These are phyloP conservation scores for Rauvolfia tetraphylla DNA, from an alignment of 257 asterid species.

Conservation along the genomic window DNA sequence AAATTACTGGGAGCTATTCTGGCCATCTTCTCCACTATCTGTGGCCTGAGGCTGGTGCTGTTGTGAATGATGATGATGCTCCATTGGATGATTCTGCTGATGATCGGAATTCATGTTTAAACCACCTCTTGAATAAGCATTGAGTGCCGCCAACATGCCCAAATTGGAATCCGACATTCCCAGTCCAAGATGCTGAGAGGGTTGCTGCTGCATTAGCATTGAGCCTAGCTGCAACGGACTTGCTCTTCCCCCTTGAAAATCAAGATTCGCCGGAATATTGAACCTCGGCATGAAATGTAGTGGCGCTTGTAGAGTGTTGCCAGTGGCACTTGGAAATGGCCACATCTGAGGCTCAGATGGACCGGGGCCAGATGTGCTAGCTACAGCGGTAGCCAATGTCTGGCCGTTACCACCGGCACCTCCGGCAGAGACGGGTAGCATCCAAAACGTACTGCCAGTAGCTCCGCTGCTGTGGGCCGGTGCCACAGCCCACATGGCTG, in stretches of 20 bases:
- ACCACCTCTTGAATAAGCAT: constrained; percentile 46
- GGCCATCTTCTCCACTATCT: constrained; percentile 28
- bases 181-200: constrained; percentile 53
- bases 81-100: constrained; percentile 31
- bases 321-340: constrained; percentile 40
- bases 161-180: constrained; percentile 50
- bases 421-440: constrained; percentile 53
- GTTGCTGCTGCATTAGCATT: constrained; percentile 41
- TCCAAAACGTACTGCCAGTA: constrained; percentile 53
- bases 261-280: constrained; percentile 44
- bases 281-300: constrained; percentile 54
- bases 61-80: constrained; percentile 26
- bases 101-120: constrained; percentile 39
- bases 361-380: constrained; percentile 17
- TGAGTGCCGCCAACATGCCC: constrained; percentile 64
- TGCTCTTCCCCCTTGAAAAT: constrained; percentile 41
- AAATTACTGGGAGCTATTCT: constrained; percentile 21
- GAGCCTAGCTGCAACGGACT: constrained; percentile 44
- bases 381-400: constrained; percentile 5
- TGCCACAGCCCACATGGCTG: constrained; percentile 65
- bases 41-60: constrained; percentile 22
- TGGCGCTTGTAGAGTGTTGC: constrained; percentile 43
- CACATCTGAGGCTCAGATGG: constrained; percentile 55
- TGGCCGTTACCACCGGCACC: constrained; percentile 14
- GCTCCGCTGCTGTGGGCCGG: constrained; percentile 27